Base-by-base conservation (phyloP, 2,329 filamentous ascomycete species). In the Cercospora canescens region DNA sequence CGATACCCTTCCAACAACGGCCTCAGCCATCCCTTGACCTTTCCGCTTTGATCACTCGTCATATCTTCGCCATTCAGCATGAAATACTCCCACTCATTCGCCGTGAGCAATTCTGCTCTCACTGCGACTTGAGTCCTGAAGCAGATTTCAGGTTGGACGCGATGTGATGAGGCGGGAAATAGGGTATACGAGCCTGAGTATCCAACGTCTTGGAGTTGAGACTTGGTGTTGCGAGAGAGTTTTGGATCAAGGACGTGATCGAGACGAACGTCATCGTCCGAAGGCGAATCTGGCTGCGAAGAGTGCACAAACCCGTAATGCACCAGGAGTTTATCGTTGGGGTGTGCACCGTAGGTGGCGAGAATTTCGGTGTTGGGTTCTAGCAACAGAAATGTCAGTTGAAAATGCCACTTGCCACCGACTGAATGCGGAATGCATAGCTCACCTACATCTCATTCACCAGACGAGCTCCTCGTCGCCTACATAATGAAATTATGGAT, bases 271-370 rank as follows among this genome's bases (percentile, higher is more conserved):
- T 75, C 72, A 69, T 84, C 82, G 62, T 79, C 76, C 18, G 67
- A 67, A 1, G 60, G 65, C 5, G 56, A 41, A 16, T 64, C 52
- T 6, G 61, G 32, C 8, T 63, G 6, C 55, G 56, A 37, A 1
- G 54, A 55, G 52, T 79, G 75, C 14, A 83, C 76, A 71, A 84
- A 84, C n/a, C 82, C 82, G 63, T 84, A 94, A 77, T 93, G 90
- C 0, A 87, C 84, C 2, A 93, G 83, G 18, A 93, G 78, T 70
- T 91, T 90, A 74, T 93, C 91, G 68, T 92, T 91, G 30, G 84
- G 84, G 75, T 93, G 91, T 1, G 83, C 76, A 3, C 91, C 91
- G 72, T 94, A 94, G 30, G 85, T 87, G 28, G 91, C 87, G 66
- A 85, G 86, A 1, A 94, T 79, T 78, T 93, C 91, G 21, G 66